Base-by-base conservation (phyloP, 345 rosid species). In the Erodium maritimum region DNA sequence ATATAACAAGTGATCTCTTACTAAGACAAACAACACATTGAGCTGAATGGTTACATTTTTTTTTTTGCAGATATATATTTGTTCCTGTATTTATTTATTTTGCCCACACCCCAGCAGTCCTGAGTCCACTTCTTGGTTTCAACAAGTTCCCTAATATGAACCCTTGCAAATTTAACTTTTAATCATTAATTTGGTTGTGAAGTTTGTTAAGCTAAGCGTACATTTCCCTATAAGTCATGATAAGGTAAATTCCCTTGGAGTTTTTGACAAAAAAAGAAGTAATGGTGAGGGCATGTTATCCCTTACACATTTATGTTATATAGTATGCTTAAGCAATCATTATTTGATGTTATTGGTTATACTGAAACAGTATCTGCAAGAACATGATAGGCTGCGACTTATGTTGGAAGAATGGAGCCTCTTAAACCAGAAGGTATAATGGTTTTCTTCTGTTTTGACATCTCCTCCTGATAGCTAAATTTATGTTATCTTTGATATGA, bases 371-470 rank as follows among this genome's bases (percentile, higher is more conserved):
- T 88, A 88, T 59, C 81, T 86, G 23, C 93, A 88, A 75, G 98
- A 91, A 78, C 84, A 86, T 55, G 98, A 88, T 73, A 84, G 98
- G 68, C 78, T 88, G 19, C 80, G 98, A 68, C 93, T 93, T 23
- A 88, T 91, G n/a, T 65, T 91, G 60, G 86, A 90, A 58, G 95
- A 91, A 79, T 91, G 95, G 96, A 91, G 96, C n/a, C n/a, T 59
- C 64, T 85, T 50, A 71, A 87, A 16, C 90, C 98, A 51, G 96
- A 91, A 88, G 90, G 98, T 88, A 81, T n/a, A n/a, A 65, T 19
- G 0, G 3, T 42, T 29, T 29, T n/a, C 48, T 14, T 42, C 19
- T 21, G 37, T 60, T 22, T 22, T 12, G 1, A 17, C 5, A 29
- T 29, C 8, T n/a, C n/a, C n/a, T n/a, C n/a, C n/a, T n/a, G n/a